phyloP scores from a whole-genome alignment of 2,329 filamentous ascomycete species.

The Exophiala sp. region DNA sequence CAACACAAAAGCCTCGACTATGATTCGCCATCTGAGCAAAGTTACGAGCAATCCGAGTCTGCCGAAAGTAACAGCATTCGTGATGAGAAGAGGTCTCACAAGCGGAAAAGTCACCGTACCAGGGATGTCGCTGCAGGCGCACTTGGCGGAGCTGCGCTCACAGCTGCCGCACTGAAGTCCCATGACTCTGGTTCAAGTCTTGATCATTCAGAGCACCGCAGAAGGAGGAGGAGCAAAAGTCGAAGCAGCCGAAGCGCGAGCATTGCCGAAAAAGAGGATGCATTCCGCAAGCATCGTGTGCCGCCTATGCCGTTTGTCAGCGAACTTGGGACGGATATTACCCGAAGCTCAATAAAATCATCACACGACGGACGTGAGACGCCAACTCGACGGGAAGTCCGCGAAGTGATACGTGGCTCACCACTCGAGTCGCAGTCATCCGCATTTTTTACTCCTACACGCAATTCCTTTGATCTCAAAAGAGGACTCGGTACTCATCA shows the following conservation, averaged over 20 bases:
- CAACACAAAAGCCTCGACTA: conserved; percentile 52
- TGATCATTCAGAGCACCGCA: conserved; percentile 38
- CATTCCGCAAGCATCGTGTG: conserved; percentile 54
- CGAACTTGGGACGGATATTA: conserved; percentile 81
- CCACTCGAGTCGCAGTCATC: conserved; percentile 54
- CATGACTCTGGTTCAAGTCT: conserved; percentile 63
- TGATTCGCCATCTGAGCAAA: conserved; percentile 47
- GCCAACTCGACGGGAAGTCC: conserved; percentile 60
- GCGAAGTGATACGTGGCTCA: conserved; percentile 61
- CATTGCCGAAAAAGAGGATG: conserved; percentile 52
- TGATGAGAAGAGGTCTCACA: conserved; percentile 51
- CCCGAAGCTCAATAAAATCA: conserved; percentile 80
- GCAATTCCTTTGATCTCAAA: conserved; percentile 47
- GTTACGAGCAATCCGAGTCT: conserved; percentile 43
- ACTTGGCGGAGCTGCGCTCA: conserved; percentile 56
- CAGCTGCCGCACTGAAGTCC: conserved; percentile 60
- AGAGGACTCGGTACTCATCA: conserved; percentile 65
- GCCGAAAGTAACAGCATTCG: conserved; percentile 47
- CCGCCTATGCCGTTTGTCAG: conserved; percentile 87
- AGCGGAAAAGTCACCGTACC: conserved; percentile 48
- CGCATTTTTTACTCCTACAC: conserved; percentile 60
- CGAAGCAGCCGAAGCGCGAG: conserved; percentile 51
- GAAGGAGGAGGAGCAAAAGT: conserved; percentile 49
- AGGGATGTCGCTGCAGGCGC: conserved; percentile 56
- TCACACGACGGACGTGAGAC: conserved; percentile 72